These are phyloP conservation scores for Moesziomyces sp. DNA, from an alignment of 1,284 basidiomycete genomes.

Conservation along the genomic window DNA sequence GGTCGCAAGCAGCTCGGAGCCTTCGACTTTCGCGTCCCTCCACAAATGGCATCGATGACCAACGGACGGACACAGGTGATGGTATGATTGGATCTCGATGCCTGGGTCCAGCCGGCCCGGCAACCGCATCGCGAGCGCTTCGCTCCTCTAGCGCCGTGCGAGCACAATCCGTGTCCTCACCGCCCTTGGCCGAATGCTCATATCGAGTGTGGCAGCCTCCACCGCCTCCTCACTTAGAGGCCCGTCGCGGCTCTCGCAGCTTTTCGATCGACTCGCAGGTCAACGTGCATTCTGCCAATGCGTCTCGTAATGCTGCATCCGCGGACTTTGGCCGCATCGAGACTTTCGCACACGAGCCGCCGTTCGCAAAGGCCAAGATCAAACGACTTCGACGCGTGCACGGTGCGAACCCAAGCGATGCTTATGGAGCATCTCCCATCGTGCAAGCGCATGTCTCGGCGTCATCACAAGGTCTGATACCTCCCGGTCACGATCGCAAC, in stretches of 20 bases:
- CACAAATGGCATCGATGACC: constrained; percentile 18
- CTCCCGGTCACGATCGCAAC: too few relatives aligned
- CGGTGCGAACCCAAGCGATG: background rate
- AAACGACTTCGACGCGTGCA: constrained; percentile 19
- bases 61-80: constrained; percentile 17
- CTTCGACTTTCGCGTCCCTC: background rate
- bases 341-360: constrained; percentile 18
- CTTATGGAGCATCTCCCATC: background rate
- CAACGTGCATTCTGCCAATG: background rate
- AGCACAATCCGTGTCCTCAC: background rate
- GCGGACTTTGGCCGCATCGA: constrained; percentile 22
- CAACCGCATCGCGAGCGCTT: constrained; percentile 18
- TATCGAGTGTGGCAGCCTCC: constrained; percentile 25
- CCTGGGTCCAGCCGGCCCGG: constrained; percentile 31
- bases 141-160: constrained; percentile 4
- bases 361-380: constrained; percentile 15
- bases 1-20: background rate
- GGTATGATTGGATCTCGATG: constrained; percentile 45
- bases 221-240: background rate
- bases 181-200: constrained; percentile 33
- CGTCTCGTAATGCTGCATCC: constrained; percentile 7
- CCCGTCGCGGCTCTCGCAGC: background rate
- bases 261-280: constrained; percentile 6
- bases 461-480: background rate
- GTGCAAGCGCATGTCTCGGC: background rate